phyloP scores from a whole-genome alignment of 805 yeast species.

The Spathaspora hagerdaliae region DNA sequence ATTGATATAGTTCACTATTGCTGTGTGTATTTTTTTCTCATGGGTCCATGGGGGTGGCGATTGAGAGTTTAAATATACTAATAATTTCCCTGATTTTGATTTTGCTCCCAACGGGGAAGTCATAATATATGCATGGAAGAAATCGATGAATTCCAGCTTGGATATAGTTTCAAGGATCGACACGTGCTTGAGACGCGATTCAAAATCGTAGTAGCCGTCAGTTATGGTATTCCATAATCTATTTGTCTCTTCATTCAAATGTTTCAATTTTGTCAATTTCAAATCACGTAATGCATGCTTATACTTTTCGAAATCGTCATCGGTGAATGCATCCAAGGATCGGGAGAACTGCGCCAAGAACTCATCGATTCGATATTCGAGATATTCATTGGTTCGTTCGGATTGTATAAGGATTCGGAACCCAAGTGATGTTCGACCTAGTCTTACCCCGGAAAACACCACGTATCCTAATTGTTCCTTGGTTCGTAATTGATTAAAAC shows the following conservation, averaged over 20 bases:
- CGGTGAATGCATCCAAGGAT: constrained; percentile 47
- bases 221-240: constrained; percentile 65
- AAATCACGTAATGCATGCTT: constrained; percentile 64
- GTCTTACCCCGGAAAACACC: constrained; percentile 73
- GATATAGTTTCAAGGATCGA: constrained; percentile 49
- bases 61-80: constrained; percentile 53
- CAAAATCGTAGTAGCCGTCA: constrained; percentile 77
- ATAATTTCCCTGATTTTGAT: constrained; percentile 16
- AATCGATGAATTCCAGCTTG: constrained; percentile 53
- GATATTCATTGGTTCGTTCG: constrained; percentile 68
- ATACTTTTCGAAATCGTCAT: constrained; percentile 64
- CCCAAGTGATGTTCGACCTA: constrained; percentile 69
- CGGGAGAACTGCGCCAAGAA: constrained; percentile 51
- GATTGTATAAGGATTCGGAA: constrained; percentile 77
- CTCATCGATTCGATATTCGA: constrained; percentile 71
- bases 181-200: constrained; percentile 54
- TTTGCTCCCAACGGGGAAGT: too few relatives aligned
- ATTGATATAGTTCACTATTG: constrained; percentile 24
- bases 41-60: constrained; percentile 14
- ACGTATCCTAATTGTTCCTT: constrained; percentile 94
- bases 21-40: constrained; percentile 18
- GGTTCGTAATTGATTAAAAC: constrained; percentile 85
- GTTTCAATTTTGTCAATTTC: constrained; percentile 69
- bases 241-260: constrained; percentile 69
- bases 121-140: constrained; percentile 42